These are phyloP conservation scores for Saururus chinensis DNA, from an alignment of 164 flowering plant species.

Conservation along the genomic window DNA sequence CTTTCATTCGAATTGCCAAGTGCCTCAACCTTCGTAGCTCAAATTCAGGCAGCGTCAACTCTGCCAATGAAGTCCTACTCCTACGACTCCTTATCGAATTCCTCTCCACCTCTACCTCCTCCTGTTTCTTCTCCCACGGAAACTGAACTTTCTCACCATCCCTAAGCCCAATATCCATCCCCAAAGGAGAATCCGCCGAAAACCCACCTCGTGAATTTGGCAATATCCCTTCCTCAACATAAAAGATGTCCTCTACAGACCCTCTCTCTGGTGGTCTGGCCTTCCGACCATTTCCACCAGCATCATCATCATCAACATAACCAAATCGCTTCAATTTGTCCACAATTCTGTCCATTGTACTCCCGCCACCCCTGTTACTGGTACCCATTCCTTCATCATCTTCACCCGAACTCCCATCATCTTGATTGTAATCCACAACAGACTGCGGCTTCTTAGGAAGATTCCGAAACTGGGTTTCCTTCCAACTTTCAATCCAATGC, in stretches of 20 bases:
- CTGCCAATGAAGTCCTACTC: slow-evolving; percentile 54
- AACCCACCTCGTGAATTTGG: slow-evolving; percentile 76
- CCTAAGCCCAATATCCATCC: slow-evolving; percentile 26
- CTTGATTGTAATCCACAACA: slow-evolving; percentile 30
- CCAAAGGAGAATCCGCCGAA: slow-evolving; percentile 42
- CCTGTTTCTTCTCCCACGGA: slow-evolving; percentile 66
- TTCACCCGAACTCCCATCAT: slow-evolving; percentile 16
- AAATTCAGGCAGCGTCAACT: slow-evolving; percentile 60
- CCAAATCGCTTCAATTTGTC: slow-evolving; percentile 77
- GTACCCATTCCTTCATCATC: slow-evolving; percentile 17
- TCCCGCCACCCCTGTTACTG: slow-evolving; percentile 28
- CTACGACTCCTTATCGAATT: slow-evolving; percentile 22
- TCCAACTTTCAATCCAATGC: slow-evolving; percentile 67
- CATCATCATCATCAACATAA: slow-evolving; percentile 44
- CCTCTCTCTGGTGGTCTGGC: slow-evolving; percentile 52
- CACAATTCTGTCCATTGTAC: slow-evolving; percentile 85
- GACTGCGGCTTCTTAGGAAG: slow-evolving; percentile 31
- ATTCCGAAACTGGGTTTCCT: slow-evolving; percentile 22
- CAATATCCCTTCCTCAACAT: slow-evolving; percentile 75
- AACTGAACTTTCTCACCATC: slow-evolving; percentile 43
- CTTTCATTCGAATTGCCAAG: slow-evolving; percentile 46
- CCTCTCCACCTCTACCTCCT: slow-evolving; percentile 17
- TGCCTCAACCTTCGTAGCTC: slow-evolving; percentile 76
- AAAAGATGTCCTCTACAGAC: slow-evolving; percentile 77
- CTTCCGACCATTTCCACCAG: slow-evolving; percentile 28